Base-by-base conservation (phyloP, 164 flowering plant species). In the Paratinospora sagittata region DNA sequence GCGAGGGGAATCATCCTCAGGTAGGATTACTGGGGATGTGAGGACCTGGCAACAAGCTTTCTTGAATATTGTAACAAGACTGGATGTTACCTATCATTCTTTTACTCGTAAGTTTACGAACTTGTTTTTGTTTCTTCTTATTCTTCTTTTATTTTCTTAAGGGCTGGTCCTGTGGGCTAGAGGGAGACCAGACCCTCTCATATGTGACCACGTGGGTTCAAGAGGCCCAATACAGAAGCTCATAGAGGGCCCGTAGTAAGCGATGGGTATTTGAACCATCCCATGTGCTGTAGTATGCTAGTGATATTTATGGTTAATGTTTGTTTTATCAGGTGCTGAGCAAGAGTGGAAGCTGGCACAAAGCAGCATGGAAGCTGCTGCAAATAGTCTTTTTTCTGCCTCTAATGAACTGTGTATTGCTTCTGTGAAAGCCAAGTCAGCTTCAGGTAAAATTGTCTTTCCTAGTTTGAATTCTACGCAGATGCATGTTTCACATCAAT, bases 301-400 rank as follows among this genome's bases (percentile, higher is more conserved):
- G 14, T 55, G 37, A 65, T n/a, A n/a, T n/a, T 60, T 43, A 13
- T 72, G 27, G 19, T 61, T 73, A 30, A 30, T 37, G 26, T 21
- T 68, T 63, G 27, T 65, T 70, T 61, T 62, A 8, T 71, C 81
- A 95, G 98, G 94, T 81, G 76, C 90, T 73, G 98, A 95, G 75
- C 88, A 89, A 71, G 98, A 95, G 69, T 89, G 93, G 97, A 87
- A 86, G 81, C 77, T 86, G 69, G 92, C 95, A 49, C 85, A 95
- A 74, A 88, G 80, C 80, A 88, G 76, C 80, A 74, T 90, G 90
- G 97, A 95, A 73, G 88, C 88, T 79, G 97, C 97, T 66, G 81
- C 97, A 23, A 86, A 58, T 83, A 84, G 80, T 77, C 79, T 92
- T 70, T 81, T 80, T 75, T 80, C 96, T 81, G 91, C 90, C 63